Evolutionary conservation across 192 early-diverging fungal genomes (phyloP).

Genomic region (Chytriomyces sp.): DNA sequence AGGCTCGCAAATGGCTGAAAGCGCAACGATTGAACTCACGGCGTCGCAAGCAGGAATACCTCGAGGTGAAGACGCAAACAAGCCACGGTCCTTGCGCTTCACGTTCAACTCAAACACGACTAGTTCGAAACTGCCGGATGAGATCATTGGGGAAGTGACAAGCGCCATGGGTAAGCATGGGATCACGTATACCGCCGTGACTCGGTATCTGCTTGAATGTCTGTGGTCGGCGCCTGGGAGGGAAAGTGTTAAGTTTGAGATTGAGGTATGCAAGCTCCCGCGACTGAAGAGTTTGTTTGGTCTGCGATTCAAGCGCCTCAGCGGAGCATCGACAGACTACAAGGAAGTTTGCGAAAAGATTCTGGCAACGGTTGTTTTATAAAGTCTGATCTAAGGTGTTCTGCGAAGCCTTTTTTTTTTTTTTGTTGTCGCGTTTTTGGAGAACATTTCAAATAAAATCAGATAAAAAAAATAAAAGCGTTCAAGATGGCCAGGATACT

Average conservation of each 20-base stretch:
- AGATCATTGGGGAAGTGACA: conserved; percentile 57
- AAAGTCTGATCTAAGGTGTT: background rate
- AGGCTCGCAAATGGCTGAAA: background rate
- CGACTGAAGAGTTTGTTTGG: conserved; percentile 81
- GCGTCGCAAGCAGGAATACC: conserved; percentile 41
- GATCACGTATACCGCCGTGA: conserved; percentile 47
- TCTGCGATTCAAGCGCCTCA: conserved; percentile 83
- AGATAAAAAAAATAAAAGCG: no score
- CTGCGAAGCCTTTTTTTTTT: background rate
- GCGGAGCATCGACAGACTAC: conserved; percentile 81
- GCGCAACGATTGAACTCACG: conserved; percentile 8
- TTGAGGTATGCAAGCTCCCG: conserved; percentile 82
- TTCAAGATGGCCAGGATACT: conserved; percentile 43
- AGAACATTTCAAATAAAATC: no score
- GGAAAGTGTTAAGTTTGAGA: conserved; percentile 71
- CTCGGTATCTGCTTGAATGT: conserved; percentile 60
- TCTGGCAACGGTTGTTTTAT: conserved; percentile 75
- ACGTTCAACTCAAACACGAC: conserved; percentile 72
- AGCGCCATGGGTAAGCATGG: conserved; percentile 41
- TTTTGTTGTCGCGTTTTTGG: no score
- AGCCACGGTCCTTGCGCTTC: conserved; percentile 64
- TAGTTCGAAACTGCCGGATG: conserved; percentile 61
- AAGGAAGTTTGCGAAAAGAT: conserved; percentile 89
- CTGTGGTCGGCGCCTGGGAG: conserved; percentile 30
- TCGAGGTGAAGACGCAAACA: conserved; percentile 50